Base-by-base conservation (phyloP, 2,329 filamentous ascomycete genomes). In the Phoma sp. region DNA sequence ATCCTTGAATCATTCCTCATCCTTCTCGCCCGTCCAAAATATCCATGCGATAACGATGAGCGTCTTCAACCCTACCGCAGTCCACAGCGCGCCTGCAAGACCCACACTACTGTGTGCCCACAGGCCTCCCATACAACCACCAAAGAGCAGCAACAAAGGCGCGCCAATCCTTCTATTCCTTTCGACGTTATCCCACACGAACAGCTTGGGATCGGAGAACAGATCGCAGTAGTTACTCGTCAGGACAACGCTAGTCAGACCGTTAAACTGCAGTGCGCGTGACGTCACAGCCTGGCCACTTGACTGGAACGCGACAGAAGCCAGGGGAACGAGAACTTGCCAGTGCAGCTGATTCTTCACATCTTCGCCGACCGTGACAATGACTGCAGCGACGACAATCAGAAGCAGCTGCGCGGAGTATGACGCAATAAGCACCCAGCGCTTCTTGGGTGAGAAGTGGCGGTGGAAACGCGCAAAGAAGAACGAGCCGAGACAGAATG, bases 181-280 rank as follows among this genome's bases (percentile, higher is more conserved):
- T 68, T 86, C 83, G 0, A 78, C 71, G 51, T 85, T 82, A 2
- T 72, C 66, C 12, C 72, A 56, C 0, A 71, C 72, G 4, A 84
- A 72, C n/a, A 86, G 57, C 8, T 79, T 77, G 9, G 80, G 76
- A 65, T 92, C 89, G 1, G 87, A 89, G 63, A 91, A 91, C 19
- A 94, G 69, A 71, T 94, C 91, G 69, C 89, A 92, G 77, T 93
- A 94, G 58, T 91, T 87, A 70, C 88, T 92, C 1, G 91, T 94
- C 55, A 95, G 75, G 3, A 93, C 91, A 15, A 92, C 90, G 58
- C 88, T 92, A 0, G 90, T 92, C 19, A 94, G 77, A 2, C 87
- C 85, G 54, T 86, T 87, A 69, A 87, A 88, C 65, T 86, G 83
- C 56, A 94, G 74, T 0, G 88, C 86, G 3, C 90, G 78, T 64